These are phyloP conservation scores for Amanita rimosa DNA, from an alignment of 768 basidiomycete species.

Conservation along the genomic window DNA sequence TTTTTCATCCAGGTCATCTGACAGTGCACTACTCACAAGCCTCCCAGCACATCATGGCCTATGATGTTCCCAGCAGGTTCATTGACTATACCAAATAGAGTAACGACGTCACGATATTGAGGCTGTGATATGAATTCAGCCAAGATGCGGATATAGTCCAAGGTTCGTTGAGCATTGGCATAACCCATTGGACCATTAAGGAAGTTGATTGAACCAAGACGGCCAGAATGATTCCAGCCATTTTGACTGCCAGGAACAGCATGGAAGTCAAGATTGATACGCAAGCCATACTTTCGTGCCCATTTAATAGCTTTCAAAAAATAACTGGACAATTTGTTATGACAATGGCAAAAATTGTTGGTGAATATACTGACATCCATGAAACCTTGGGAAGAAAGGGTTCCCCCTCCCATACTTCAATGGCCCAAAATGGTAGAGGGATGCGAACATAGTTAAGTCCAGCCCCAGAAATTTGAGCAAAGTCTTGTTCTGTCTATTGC, in stretches of 20 bases:
- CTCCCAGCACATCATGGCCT: constrained; percentile 41
- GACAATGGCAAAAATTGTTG: not conserved
- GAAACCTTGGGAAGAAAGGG: constrained; percentile 72
- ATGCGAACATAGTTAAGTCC: constrained; percentile 93
- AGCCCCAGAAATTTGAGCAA: constrained; percentile 86
- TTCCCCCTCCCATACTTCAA: constrained; percentile 69
- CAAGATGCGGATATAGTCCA: constrained; percentile 82
- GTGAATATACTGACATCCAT: constrained; percentile 52
- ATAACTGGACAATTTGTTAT: constrained; percentile 37
- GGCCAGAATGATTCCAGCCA: constrained; percentile 95
- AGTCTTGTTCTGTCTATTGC: constrained; percentile 88
- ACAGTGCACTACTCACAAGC: constrained; percentile 41
- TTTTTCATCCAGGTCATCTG: constrained; percentile 36
- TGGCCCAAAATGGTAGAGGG: constrained; percentile 86
- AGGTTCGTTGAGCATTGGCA: constrained; percentile 83
- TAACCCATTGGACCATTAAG: constrained; percentile 89
- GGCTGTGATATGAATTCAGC: constrained; percentile 91
- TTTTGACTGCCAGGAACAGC: constrained; percentile 78
- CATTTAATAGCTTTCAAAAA: constrained; percentile 89
- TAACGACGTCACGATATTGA: constrained; percentile 71
- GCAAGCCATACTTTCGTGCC: constrained; percentile 94
- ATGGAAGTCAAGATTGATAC: constrained; percentile 87
- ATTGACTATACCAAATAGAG: constrained; percentile 84
- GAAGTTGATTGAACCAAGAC: constrained; percentile 66
- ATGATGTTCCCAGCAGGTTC: constrained; percentile 57